Percentiles rank a stretch among this genome's conserved stretches.
phyloP scores from a whole-genome alignment of 345 rosid species.

The Sisymbrium irio region DNA sequence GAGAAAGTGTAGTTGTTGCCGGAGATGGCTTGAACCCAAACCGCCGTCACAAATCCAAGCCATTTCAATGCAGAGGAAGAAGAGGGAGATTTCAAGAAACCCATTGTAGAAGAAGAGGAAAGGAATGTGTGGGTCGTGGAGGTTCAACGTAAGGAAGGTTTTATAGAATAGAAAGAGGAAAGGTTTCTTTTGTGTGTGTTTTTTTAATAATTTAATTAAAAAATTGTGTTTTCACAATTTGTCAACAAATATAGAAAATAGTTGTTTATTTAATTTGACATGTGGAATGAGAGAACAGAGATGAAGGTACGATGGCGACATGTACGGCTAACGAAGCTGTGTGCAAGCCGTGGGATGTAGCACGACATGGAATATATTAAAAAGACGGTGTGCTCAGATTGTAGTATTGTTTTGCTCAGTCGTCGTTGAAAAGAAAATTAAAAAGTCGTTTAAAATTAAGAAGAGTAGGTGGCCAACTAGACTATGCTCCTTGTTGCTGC shows the following conservation, averaged over 20 bases:
- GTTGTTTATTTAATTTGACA: background rate
- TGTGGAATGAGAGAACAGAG: background rate
- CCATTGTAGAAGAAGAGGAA: conserved; percentile 22
- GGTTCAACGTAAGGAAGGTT: background rate
- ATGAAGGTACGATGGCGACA: background rate
- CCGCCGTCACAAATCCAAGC: conserved; percentile 92
- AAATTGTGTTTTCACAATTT: background rate
- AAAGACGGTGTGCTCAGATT: background rate
- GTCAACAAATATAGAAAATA: background rate
- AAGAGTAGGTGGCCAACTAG: background rate
- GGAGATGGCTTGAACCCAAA: conserved; percentile 89
- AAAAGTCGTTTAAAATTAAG: too few relatives aligned
- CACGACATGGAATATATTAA: background rate
- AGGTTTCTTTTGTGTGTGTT: background rate
- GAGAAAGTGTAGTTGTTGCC: conserved; percentile 97
- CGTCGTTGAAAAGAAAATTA: background rate
- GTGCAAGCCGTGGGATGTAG: background rate
- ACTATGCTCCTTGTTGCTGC: background rate
- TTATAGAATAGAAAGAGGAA: conserved; percentile 7
- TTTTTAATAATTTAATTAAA: background rate
- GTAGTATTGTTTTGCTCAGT: background rate
- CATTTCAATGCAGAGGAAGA: conserved; percentile 54
- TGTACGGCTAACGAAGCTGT: background rate
- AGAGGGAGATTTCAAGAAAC: conserved; percentile 15
- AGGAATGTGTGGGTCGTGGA: background rate